Percentiles rank a stretch among this genome's conserved stretches.
phyloP scores from a whole-genome alignment of 805 yeast species.

The Metschnikowia noctiluminum region DNA sequence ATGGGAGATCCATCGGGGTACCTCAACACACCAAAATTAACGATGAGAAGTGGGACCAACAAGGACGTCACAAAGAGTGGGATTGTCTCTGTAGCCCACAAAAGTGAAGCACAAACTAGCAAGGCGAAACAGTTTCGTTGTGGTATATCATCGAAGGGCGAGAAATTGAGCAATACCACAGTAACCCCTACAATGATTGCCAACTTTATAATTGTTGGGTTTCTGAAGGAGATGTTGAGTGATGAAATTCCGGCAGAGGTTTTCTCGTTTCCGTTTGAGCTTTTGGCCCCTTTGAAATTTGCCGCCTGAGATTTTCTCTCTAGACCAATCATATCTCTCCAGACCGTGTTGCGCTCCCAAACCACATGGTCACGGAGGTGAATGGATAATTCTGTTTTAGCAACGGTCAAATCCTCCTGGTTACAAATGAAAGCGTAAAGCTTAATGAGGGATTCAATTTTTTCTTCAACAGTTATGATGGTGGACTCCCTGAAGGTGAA shows the following conservation, averaged over 20 bases:
- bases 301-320: conserved; percentile 86
- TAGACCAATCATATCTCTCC: conserved; percentile 55
- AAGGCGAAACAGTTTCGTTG: conserved; percentile 71
- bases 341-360: conserved; percentile 54
- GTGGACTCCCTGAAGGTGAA: conserved; percentile 39
- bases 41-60: conserved; percentile 46
- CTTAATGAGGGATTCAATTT: conserved; percentile 31
- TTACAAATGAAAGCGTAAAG: conserved; percentile 30
- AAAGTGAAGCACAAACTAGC: conserved; percentile 51
- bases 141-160: conserved; percentile 62
- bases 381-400: conserved; percentile 53
- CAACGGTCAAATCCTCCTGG: conserved; percentile 41
- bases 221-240: conserved; percentile 17
- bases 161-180: conserved; percentile 46
- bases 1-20: conserved; percentile 44
- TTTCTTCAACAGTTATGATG: conserved; percentile 27
- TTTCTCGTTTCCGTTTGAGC: conserved; percentile 5
- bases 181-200: conserved; percentile 49
- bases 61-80: conserved; percentile 49
- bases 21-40: conserved; percentile 48
- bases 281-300: conserved; percentile 13
- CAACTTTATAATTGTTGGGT: conserved; percentile 41
- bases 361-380: conserved; percentile 54
- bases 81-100: conserved; percentile 52
- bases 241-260: conserved; percentile 12